These are phyloP conservation scores for Pisolithus orientalis DNA, from an alignment of 768 basidiomycete species.

Conservation along the genomic window DNA sequence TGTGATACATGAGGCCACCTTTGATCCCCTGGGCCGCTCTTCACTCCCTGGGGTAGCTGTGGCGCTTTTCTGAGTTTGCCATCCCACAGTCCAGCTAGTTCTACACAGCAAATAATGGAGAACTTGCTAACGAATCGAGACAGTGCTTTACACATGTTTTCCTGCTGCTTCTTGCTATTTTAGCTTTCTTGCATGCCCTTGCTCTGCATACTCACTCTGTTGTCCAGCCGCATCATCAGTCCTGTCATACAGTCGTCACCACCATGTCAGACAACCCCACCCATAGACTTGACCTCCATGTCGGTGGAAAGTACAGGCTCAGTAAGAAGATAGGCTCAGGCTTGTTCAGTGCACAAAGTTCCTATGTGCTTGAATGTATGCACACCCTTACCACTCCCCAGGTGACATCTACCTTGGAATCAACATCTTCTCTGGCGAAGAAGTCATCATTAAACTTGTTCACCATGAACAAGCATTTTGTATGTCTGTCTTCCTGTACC, in stretches of 20 bases:
- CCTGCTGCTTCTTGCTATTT: conserved; percentile 19
- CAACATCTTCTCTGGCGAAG: conserved; percentile 99
- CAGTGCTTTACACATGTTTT: conserved; percentile 27
- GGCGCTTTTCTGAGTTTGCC: neutral
- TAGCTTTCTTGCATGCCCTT: conserved; percentile 10
- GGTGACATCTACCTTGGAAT: conserved; percentile 99
- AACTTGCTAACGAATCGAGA: conserved; percentile 31
- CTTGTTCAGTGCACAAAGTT: conserved; percentile 74
- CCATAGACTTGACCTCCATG: conserved; percentile 77
- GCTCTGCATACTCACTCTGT: conserved; percentile 10
- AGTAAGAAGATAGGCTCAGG: conserved; percentile 99
- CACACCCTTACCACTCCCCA: conserved; percentile 24
- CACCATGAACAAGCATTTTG: too few relatives aligned
- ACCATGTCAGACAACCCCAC: conserved; percentile 69
- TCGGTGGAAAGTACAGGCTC: conserved; percentile 93
- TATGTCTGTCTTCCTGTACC: too few relatives aligned
- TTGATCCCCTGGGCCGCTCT: conserved; percentile 2
- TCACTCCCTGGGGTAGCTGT: neutral
- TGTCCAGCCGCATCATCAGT: conserved; percentile 2
- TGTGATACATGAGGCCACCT: conserved; percentile 1
- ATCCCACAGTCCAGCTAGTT: neutral
- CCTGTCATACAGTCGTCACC: conserved; percentile 8
- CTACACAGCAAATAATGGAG: conserved; percentile 5
- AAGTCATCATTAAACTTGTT: conserved; percentile 99
- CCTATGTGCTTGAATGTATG: neutral